Evolutionary conservation across 2,329 filamentous ascomycete genomes (phyloP).

Genomic region (Cladosporium halotolerans): DNA sequence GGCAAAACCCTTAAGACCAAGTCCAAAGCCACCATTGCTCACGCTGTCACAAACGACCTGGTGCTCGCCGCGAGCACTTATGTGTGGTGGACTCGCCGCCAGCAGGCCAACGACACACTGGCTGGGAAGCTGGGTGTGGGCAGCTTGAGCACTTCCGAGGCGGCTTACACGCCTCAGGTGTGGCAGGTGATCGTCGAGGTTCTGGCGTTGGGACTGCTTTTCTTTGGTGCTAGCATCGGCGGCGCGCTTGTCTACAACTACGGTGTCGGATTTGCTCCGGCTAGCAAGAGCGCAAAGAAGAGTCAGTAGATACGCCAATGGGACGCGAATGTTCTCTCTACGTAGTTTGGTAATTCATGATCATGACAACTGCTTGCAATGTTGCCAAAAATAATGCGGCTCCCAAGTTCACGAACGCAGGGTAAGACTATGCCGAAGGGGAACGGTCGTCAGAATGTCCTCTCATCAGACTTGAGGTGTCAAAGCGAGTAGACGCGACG

Average conservation of each 20-base stretch:
- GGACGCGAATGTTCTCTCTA: too few relatives aligned
- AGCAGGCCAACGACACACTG: conserved; percentile 22
- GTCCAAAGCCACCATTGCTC: conserved; percentile 36
- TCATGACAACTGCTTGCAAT: too few relatives aligned
- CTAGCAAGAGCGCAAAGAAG: conserved; percentile 25
- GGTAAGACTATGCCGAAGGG: too few relatives aligned
- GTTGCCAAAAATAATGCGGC: too few relatives aligned
- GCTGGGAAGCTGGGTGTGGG: conserved; percentile 24
- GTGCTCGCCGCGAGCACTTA: conserved; percentile 34
- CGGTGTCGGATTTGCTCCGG: conserved; percentile 37
- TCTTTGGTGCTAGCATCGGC: conserved; percentile 39
- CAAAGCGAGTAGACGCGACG: too few relatives aligned
- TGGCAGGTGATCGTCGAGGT: conserved; percentile 35
- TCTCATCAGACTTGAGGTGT: too few relatives aligned
- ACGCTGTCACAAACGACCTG: conserved; percentile 40
- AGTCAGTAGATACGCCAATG: conserved; percentile 11
- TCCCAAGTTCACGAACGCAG: too few relatives aligned
- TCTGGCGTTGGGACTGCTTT: conserved; percentile 29
- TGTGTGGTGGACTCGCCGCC: conserved; percentile 38
- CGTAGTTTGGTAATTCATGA: too few relatives aligned
- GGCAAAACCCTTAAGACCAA: conserved; percentile 34
- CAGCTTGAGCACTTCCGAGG: conserved; percentile 16
- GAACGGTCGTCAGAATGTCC: too few relatives aligned
- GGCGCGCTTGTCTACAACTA: conserved; percentile 40
- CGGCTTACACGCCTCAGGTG: conserved; percentile 30